A percentile compares a stretch with the other conserved stretches of the same genome.
Evolutionary conservation across 2,329 filamentous ascomycete genomes (phyloP).

Genomic region (Waltergamsia citrina): DNA sequence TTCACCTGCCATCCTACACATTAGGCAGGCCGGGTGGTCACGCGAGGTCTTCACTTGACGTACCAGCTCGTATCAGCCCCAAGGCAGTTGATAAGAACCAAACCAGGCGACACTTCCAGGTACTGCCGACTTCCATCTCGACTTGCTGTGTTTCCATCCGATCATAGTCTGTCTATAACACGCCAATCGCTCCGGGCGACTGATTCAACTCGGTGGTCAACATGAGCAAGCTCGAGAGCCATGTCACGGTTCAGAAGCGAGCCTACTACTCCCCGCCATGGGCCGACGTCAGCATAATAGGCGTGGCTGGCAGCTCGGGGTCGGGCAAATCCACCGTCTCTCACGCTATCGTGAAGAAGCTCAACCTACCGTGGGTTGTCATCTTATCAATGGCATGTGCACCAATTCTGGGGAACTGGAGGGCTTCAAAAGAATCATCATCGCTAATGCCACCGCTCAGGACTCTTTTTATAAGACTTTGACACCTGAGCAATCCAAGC

Average conservation of each 20-base stretch:
- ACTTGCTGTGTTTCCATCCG: too few species aligned
- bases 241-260: constrained; percentile 42
- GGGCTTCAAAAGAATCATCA: neutral
- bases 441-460: constrained; percentile 29
- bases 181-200: too few species aligned
- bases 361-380: constrained; percentile 95
- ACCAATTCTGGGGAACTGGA: constrained; percentile 7
- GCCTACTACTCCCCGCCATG: constrained; percentile 89
- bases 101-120: too few species aligned
- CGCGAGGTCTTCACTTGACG: too few species aligned
- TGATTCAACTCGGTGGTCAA: too few species aligned
- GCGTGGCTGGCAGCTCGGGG: constrained; percentile 88
- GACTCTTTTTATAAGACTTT: constrained; percentile 97
- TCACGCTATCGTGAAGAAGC: constrained; percentile 76
- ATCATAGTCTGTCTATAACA: too few species aligned
- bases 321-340: constrained; percentile 92
- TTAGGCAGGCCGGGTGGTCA: too few species aligned
- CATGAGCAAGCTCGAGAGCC: constrained; percentile 24
- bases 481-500: constrained; percentile 64
- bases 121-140: too few species aligned
- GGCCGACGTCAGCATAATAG: constrained; percentile 94
- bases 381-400: constrained; percentile 82
- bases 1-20: too few species aligned
- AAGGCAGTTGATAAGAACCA: too few species aligned
- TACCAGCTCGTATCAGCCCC: too few species aligned